Conservation (phyloP, 2,329 filamentous ascomycete species). For the Trichophyton rubrum region DNA sequence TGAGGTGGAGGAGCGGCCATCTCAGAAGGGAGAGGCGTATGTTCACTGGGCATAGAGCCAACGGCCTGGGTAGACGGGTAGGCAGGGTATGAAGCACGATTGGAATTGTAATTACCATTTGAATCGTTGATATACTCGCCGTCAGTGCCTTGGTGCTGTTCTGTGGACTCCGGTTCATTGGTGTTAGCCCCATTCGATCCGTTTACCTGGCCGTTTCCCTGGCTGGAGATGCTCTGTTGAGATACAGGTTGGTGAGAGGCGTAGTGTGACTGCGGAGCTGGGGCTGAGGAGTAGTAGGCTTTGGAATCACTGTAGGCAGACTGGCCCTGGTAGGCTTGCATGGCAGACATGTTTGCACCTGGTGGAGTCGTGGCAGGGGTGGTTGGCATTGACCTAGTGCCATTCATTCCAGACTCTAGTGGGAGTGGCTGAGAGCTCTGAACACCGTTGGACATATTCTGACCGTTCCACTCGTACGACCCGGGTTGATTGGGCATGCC, state of each 20-base stretch:
- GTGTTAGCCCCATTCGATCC: conserved; percentile 48
- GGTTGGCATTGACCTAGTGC: conserved; percentile 72
- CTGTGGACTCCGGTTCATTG: conserved; percentile 19
- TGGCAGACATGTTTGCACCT: conserved; percentile 53
- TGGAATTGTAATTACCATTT: conserved; percentile 56
- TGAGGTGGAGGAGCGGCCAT: conserved; percentile 63
- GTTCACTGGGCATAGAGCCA: conserved; percentile 55
- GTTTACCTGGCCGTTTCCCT: conserved; percentile 43
- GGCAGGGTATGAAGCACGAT: conserved; percentile 56
- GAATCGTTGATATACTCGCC: conserved; percentile 78
- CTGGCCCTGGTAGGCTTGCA: conserved; percentile 62
- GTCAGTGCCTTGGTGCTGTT: conserved; percentile 48
- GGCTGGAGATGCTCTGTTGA: conserved; percentile 52
- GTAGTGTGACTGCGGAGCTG: conserved; percentile 57
- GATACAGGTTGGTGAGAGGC: conserved; percentile 47
- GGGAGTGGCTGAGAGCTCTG: conserved; percentile 60
- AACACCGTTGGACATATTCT: conserved; percentile 48
- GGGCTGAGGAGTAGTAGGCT: conserved; percentile 62
- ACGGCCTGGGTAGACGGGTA: conserved; percentile 58
- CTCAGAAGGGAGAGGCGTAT: conserved; percentile 65
- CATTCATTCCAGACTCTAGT: conserved; percentile 68
- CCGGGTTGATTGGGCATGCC: conserved; percentile 59
- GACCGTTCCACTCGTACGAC: conserved; percentile 65
- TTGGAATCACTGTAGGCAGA: conserved; percentile 66
- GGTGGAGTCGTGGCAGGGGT: conserved; percentile 88